Evolutionary conservation across 2,329 filamentous ascomycete genomes (phyloP), one percentile per base, ranked within the genome.

Genomic region (Teratosphaeria nubilosa): DNA sequence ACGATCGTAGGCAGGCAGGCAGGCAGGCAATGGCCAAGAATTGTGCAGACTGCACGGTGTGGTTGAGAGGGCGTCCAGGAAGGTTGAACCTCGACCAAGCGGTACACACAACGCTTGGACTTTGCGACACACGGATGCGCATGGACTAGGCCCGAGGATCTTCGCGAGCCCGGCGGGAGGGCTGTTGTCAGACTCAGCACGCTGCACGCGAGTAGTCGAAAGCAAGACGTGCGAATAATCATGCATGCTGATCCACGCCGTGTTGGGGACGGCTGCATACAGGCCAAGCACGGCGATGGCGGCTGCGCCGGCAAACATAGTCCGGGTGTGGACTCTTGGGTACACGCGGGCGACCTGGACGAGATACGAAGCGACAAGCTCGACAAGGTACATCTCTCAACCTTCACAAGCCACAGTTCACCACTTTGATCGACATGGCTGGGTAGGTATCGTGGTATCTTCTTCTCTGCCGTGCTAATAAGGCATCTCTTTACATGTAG

Each of bases 201-300:
- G 51, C 51, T n/a, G n/a, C n/a, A n/a, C n/a, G n/a, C n/a, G n/a
- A 27, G 6, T 20, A 53, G 24, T n/a, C 24, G 37, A 20, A 56
- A 14, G 16, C 54, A 24, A 54, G 14, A 54, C 13, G n/a, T 16
- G 24, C 24, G 24, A 20, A 56, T 30, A 30, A 30, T 30, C 2
- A 30, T 51, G 54, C 54, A 58, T 56, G 55, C 57, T 48, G 41
- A 58, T 58, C 59, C 53, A 54, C 56, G 56, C 56, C 51, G 52
- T 56, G 61, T 63, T 63, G 62, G 59, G 62, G 58, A 62, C 56
- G 52, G 59, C 16, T 56, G 54, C 56, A 55, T 45, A 51, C n/a
- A 37, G 51, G 61, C 59, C 61, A 61, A 63, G 59, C 6, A 53
- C 37, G 34, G 61, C 58, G 55, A 60, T 59, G 59, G 62, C 62